A percentile compares a stretch with the other conserved stretches of the same genome.
phyloP scores from a whole-genome alignment of 1,284 basidiomycete species.

The Pseudozyma pruni region DNA sequence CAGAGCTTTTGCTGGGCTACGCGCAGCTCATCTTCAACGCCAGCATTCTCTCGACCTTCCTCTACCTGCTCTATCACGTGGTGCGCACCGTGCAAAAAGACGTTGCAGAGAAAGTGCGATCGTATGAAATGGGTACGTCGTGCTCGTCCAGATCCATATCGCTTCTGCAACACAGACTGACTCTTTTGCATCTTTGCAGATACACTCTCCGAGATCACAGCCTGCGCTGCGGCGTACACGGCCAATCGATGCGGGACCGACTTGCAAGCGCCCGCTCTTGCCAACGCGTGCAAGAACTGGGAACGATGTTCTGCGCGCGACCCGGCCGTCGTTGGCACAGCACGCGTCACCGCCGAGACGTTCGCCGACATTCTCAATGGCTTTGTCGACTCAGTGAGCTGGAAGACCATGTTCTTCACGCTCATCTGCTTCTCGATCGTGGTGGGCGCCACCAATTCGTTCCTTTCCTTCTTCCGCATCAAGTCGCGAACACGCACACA shows the following conservation, averaged over 20 bases:
- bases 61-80: slow-evolving; percentile 86
- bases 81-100: slow-evolving; percentile 89
- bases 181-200: slow-evolving; percentile 19
- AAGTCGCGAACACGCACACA: slow-evolving; percentile 28
- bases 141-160: background rate
- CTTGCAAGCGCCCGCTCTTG: slow-evolving; percentile 58
- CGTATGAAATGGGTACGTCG: slow-evolving; percentile 83
- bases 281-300: slow-evolving; percentile 72
- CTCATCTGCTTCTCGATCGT: slow-evolving; percentile 60
- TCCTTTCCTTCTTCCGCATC: slow-evolving; percentile 62
- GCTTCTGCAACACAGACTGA: background rate
- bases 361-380: slow-evolving; percentile 95
- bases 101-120: slow-evolving; percentile 85
- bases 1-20: slow-evolving; percentile 55
- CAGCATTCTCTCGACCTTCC: slow-evolving; percentile 82
- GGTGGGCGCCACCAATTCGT: slow-evolving; percentile 63
- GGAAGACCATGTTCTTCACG: slow-evolving; percentile 82
- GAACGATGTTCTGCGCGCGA: slow-evolving; percentile 96
- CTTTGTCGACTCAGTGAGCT: slow-evolving; percentile 95
- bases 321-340: slow-evolving; percentile 86
- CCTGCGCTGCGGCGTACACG: slow-evolving; percentile 50
- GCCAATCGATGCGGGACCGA: slow-evolving; percentile 61
- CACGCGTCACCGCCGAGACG: slow-evolving; percentile 89
- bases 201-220: slow-evolving; percentile 58
- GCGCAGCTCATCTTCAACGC: slow-evolving; percentile 94